Base-by-base conservation (phyloP, 345 rosid genomes). In the Eucalyptus marginata region DNA sequence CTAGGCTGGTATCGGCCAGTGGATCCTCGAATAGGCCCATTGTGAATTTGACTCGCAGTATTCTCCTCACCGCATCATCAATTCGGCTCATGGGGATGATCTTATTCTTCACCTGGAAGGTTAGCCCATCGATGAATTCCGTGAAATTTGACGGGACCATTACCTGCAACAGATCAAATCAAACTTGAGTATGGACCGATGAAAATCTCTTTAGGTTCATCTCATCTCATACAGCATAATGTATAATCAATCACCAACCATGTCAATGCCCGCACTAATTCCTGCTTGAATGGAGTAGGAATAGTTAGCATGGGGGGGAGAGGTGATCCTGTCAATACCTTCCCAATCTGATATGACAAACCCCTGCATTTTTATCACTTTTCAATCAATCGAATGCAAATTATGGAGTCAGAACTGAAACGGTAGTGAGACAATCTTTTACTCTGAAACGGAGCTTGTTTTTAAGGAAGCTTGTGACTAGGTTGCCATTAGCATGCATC, bases 401-500 rank as follows among this genome's bases (percentile, higher is more conserved):
- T 40, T 11, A 76, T 22, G 46, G 84, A 22, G 13, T 11, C 4
- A 29, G 29, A 40, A 76, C 29, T 22, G 46, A 76, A 40, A 76
- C 3, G 84, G 24, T 7, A 64, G 76, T 40, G 47, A 76, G 47
- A 76, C 7, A 29, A 76, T 76, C 47, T 50, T 83, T 54, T 93
- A 94, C 98, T 91, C 93, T 91, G 94, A 98, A 98, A 9, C 91
- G 92, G 84, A 98, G 99, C 13, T 90, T 93, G 90, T 91, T 88
- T 91, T 98, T 98, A 86, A 98, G 99, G 87, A 94, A 94, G 71
- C 91, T 97, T 7, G 99, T 95, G 93, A 96, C 22, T 89, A 96
- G 90, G 3, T 90, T 92, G 10, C 87, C 91, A 86, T 98, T 95
- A 15, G 98, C 93, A 24, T 96, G 99, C 99, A 98, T 98, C 89